phyloP scores from a whole-genome alignment of 1,139 yeast species.

The Kurtzmaniella quercitrusa region DNA sequence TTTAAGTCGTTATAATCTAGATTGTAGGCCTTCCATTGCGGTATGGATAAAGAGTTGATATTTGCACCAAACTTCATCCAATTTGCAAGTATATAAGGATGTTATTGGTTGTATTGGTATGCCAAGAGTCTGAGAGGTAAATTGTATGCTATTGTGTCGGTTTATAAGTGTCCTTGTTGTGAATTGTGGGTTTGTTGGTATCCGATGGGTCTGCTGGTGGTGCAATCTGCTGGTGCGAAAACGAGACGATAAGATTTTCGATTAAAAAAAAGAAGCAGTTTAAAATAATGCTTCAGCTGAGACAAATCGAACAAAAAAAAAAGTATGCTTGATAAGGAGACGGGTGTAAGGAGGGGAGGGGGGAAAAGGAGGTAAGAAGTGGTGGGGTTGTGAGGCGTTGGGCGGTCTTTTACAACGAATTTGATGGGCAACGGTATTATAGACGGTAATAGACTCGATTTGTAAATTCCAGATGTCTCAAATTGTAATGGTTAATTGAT shows the following conservation, averaged over 20 bases:
- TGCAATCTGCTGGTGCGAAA: neutral
- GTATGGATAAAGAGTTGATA: conserved; percentile 68
- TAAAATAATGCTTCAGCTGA: neutral
- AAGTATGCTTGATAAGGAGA: no score
- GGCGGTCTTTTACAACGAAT: no score
- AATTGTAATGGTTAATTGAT: no score
- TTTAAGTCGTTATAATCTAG: conserved; percentile 79
- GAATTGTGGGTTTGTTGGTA: neutral
- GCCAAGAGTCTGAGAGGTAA: no score
- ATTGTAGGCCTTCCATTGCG: conserved; percentile 84
- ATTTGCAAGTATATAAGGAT: neutral
- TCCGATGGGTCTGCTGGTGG: neutral
- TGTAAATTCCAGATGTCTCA: no score
- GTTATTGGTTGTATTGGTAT: neutral
- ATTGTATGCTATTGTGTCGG: no score
- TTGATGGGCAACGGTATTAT: no score
- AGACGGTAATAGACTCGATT: no score
- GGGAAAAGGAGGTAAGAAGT: no score
- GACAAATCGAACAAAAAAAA: neutral
- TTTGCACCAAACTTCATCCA: conserved; percentile 84
- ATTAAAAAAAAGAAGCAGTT: neutral
- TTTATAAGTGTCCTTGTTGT: no score
- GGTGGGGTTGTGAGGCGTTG: no score
- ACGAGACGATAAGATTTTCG: neutral
- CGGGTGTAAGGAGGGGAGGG: no score